phyloP scores from a whole-genome alignment of 805 yeast species.

The Vanderwaltozyma polyspora region DNA sequence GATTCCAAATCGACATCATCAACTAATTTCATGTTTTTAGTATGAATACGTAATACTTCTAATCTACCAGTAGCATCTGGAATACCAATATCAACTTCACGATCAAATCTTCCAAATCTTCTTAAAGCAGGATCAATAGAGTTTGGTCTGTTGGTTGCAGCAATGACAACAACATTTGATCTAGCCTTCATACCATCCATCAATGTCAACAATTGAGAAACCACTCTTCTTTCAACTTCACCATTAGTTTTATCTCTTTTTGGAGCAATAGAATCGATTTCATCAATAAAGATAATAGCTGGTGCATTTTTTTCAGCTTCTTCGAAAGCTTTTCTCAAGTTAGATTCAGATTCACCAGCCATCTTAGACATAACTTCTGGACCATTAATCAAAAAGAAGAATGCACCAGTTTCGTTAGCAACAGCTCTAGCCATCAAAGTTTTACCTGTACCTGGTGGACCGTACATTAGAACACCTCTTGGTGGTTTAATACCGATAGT shows the following conservation, averaged over 20 bases:
- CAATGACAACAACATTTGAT: conserved; percentile 92
- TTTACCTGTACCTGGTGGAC: conserved; percentile 99
- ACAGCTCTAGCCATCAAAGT: conserved; percentile 98
- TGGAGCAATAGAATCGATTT: conserved; percentile 97
- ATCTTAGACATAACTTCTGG: conserved; percentile 99
- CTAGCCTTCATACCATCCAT: conserved; percentile 99
- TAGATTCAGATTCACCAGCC: conserved; percentile 99
- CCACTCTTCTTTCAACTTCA: conserved; percentile 98
- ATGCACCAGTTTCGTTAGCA: conserved; percentile 98
- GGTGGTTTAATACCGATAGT: conserved; percentile 98
- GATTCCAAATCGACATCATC: conserved; percentile 93
- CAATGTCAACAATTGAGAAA: conserved; percentile 90
- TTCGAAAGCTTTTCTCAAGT: conserved; percentile 93
- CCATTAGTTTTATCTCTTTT: conserved; percentile 99
- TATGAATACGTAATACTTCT: conserved; percentile 92
- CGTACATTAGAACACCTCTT: conserved; percentile 93
- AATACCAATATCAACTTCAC: conserved; percentile 82
- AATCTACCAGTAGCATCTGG: conserved; percentile 98
- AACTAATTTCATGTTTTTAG: conserved; percentile 93
- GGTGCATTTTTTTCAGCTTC: conserved; percentile 99
- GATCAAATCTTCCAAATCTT: conserved; percentile 82
- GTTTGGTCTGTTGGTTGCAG: conserved; percentile 80
- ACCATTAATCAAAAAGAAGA: conserved; percentile 94
- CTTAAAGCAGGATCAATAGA: conserved; percentile 66
- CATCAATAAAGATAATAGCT: conserved; percentile 92